Evolutionary conservation across 2,329 filamentous ascomycete species (phyloP).

Genomic region (Fusarium secorum): DNA sequence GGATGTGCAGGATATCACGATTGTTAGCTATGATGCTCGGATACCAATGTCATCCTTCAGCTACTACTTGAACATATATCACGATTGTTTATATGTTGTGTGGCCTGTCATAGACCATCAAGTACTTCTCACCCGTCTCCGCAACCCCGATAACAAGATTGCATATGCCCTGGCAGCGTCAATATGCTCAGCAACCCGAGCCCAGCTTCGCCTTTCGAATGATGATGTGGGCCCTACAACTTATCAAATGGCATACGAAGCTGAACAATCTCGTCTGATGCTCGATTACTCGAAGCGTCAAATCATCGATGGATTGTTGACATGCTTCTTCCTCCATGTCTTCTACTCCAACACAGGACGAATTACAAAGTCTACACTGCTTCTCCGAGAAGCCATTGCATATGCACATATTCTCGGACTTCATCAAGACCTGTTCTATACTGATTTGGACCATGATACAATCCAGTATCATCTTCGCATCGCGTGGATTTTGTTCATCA

Average conservation of each 20-base stretch:
- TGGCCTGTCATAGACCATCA: slow-evolving; percentile 11
- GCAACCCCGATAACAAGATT: background rate
- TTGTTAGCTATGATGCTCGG: background rate
- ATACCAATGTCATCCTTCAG: slow-evolving; percentile 4
- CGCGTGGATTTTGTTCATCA: slow-evolving; percentile 21
- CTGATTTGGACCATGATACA: background rate
- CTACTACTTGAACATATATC: slow-evolving; percentile 13
- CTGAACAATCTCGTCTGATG: slow-evolving; percentile 11
- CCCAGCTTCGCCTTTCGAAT: slow-evolving; percentile 8
- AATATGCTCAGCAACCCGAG: slow-evolving; percentile 16
- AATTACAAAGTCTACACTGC: slow-evolving; percentile 12
- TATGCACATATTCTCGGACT: slow-evolving; percentile 20
- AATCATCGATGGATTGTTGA: slow-evolving; percentile 1
- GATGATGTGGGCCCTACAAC: background rate
- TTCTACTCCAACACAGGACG: slow-evolving; percentile 14
- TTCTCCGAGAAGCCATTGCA: slow-evolving; percentile 15
- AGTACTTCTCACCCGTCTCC: background rate
- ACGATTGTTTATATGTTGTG: background rate
- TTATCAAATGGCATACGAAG: background rate
- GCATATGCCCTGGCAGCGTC: slow-evolving; percentile 14
- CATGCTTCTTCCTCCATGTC: slow-evolving; percentile 21
- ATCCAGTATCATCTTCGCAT: slow-evolving; percentile 17
- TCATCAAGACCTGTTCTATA: slow-evolving; percentile 17
- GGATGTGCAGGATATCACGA: background rate
- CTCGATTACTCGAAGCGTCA: slow-evolving; percentile 14